These are phyloP conservation scores for Castanopsis chinensis DNA, from an alignment of 306 rosid species.

Conservation along the genomic window DNA sequence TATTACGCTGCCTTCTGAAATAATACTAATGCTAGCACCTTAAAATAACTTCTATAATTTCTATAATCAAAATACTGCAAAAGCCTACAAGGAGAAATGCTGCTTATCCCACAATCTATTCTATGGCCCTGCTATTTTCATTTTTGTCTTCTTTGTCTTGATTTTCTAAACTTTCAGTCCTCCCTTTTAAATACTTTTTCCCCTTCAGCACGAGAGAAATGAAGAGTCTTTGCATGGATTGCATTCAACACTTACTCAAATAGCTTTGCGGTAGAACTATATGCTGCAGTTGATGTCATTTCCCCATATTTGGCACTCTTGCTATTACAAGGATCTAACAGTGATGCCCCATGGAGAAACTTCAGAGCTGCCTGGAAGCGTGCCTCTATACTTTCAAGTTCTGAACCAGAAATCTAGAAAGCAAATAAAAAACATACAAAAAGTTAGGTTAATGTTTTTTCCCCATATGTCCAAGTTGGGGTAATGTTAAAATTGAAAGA, in stretches of 20 bases:
- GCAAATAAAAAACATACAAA: background rate
- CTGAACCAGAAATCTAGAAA: background rate
- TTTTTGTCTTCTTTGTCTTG: background rate
- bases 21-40: no score
- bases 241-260: background rate
- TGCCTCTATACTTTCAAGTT: background rate
- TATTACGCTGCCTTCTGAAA: no score
- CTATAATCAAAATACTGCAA: no score
- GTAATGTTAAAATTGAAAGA: background rate
- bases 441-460: background rate
- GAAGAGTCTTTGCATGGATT: background rate
- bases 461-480: no score
- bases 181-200: background rate
- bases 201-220: background rate
- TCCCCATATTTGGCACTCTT: conserved; percentile 1
- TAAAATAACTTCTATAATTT: no score
- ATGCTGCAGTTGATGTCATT: background rate
- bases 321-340: background rate
- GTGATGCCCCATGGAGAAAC: conserved; percentile 1
- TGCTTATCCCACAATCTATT: no score
- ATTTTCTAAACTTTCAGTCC: background rate
- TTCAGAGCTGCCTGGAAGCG: background rate
- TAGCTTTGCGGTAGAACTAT: background rate
- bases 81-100: no score
- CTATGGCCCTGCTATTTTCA: no score